Conservation (phyloP, 2,329 filamentous ascomycete genomes). For the Chaetothyriales sp. region DNA sequence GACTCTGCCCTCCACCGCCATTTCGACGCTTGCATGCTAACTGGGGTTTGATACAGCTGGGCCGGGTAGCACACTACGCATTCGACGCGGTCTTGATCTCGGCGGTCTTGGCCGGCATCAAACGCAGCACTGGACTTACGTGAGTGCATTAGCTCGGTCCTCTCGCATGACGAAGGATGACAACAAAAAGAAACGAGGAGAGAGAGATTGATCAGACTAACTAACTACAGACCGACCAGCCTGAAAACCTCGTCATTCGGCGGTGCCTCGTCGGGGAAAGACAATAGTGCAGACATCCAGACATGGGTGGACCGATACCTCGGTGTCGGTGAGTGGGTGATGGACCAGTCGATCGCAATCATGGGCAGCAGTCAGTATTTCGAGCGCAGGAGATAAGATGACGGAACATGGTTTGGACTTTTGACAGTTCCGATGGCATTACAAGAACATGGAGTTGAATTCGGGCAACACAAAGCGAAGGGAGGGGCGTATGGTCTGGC, state of each 20-base stretch:
- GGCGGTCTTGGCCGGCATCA: constrained; percentile 89
- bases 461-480: no score
- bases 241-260: constrained; percentile 74
- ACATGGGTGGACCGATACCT: constrained; percentile 90
- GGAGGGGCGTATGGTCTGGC: no score
- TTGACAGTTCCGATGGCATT: constrained; percentile 1
- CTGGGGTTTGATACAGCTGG: constrained; percentile 52
- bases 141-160: constrained; percentile 41
- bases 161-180: background rate
- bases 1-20: constrained; percentile 4
- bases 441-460: background rate
- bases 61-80: constrained; percentile 82
- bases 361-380: constrained; percentile 82
- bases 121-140: constrained; percentile 94
- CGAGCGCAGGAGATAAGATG: constrained; percentile 63
- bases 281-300: constrained; percentile 33
- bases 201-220: constrained; percentile 23
- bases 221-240: constrained; percentile 39
- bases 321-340: constrained; percentile 88
- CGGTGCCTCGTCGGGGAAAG: constrained; percentile 29
- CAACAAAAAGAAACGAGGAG: background rate
- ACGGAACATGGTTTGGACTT: constrained; percentile 1
- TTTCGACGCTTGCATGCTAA: background rate
- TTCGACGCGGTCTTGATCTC: constrained; percentile 94
- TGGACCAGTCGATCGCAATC: constrained; percentile 91